A percentile compares a stretch with the other conserved stretches of the same genome.
Evolutionary conservation across 306 rosid genomes (phyloP).

Genomic region (Comarum palustre): DNA sequence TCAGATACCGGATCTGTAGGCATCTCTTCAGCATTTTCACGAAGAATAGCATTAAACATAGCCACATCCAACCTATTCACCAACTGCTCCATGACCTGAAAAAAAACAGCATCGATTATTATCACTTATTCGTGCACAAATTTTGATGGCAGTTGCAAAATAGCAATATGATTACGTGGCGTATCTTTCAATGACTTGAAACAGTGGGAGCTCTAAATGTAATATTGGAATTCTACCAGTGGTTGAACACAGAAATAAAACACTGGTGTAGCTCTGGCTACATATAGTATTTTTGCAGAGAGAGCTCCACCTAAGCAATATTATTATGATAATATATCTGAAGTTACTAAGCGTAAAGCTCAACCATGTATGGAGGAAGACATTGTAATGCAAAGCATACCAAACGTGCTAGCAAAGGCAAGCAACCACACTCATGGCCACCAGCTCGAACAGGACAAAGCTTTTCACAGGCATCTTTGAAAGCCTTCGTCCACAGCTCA

Average conservation of each 20-base stretch:
- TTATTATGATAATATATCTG: background rate
- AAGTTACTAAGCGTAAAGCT: constrained; percentile 16
- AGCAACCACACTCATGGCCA: constrained; percentile 82
- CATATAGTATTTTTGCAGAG: background rate
- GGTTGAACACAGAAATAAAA: background rate
- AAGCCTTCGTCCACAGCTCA: constrained; percentile 84
- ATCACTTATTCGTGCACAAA: background rate
- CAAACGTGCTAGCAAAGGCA: constrained; percentile 67
- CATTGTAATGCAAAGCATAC: constrained; percentile 40
- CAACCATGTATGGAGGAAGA: constrained; percentile 15
- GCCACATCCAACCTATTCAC: constrained; percentile 81
- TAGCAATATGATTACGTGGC: background rate
- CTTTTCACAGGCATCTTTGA: constrained; percentile 81
- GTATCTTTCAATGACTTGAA: background rate
- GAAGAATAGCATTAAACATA: constrained; percentile 92
- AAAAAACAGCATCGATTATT: constrained; percentile 27
- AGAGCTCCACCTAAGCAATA: background rate
- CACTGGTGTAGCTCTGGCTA: background rate
- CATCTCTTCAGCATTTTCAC: constrained; percentile 86
- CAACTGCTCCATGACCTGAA: constrained; percentile 78
- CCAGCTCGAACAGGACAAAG: constrained; percentile 83
- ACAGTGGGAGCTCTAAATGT: background rate
- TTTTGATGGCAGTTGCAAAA: constrained; percentile 1
- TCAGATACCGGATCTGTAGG: constrained; percentile 94
- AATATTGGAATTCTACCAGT: background rate